These are phyloP conservation scores for Trifolium subterraneum DNA, from an alignment of 306 rosid genomes.

Conservation along the genomic window DNA sequence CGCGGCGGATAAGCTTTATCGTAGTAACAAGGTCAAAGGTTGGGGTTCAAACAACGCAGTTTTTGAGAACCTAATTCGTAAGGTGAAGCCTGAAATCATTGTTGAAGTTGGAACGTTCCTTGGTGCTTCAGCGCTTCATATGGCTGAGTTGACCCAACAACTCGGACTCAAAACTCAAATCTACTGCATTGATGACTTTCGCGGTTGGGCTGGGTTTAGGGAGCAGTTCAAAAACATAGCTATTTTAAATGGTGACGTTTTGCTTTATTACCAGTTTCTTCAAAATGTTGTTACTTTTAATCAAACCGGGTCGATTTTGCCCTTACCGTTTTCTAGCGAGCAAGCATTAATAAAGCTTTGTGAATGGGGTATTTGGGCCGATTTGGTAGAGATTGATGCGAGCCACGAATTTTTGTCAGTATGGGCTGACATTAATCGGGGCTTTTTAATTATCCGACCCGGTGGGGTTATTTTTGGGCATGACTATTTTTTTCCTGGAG, in stretches of 20 bases:
- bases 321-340: constrained; percentile 69
- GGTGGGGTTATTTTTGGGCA: constrained; percentile 88
- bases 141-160: constrained; percentile 62
- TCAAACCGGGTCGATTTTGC: constrained; percentile 54
- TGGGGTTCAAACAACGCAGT: constrained; percentile 74
- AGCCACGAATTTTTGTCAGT: constrained; percentile 76
- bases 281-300: constrained; percentile 57
- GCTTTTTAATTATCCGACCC: constrained; percentile 59
- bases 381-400: constrained; percentile 73
- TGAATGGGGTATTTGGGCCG: constrained; percentile 65
- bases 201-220: constrained; percentile 79
- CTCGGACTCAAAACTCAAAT: constrained; percentile 62
- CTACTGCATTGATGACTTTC: constrained; percentile 70
- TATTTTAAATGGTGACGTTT: constrained; percentile 70
- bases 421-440: constrained; percentile 74
- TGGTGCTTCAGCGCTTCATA: constrained; percentile 82
- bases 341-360: constrained; percentile 57
- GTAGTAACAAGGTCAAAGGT: constrained; percentile 40
- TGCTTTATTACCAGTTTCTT: constrained; percentile 63
- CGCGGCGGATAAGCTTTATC: constrained; percentile 47
- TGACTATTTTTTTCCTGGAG: constrained; percentile 68
- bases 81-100: constrained; percentile 59
- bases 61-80: constrained; percentile 58
- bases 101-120: constrained; percentile 84
- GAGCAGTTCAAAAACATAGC: constrained; percentile 49